Base-by-base conservation (phyloP, 176 grass and related monocot genomes). In the Triticum turgidum region DNA sequence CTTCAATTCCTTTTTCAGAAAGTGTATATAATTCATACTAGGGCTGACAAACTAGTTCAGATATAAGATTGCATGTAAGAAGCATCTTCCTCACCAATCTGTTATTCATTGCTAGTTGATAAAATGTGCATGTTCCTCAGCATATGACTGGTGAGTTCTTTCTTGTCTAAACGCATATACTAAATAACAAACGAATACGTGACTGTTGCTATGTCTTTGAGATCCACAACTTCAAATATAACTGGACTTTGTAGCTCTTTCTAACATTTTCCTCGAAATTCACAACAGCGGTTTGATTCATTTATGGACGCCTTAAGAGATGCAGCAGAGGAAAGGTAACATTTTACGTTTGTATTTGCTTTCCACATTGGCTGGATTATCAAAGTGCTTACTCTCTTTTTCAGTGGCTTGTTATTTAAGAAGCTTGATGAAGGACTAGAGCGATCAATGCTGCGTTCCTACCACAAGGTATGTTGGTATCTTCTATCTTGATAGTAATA, bases 351-450 rank as follows among this genome's bases (percentile, higher is more conserved):
- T 82, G 37, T 41, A 56, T 54, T 61, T 82, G 9, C 65, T 82
- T 77, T 33, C 38, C 15, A 1, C 39, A 59, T 63, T 70, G 38
- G 83, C 45, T 37, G 33, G 61, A 54, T 63, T 63, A 56, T 27
- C 24, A 13, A 73, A 58, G 25, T 54, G 13, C 68, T 89, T 66
- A 88, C 12, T 80, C 44, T 49, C 21, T 73, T 80, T 82, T 58
- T 62, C 87, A 98, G 96, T 73, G 93, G 96, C 11, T 86, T 95
- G 71, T 41, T 82, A 89, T 81, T 94, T 86, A 98, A 96, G 88
- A 98, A 96, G 88, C 96, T 98, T 82, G 96, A 98, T 86, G 95
- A 96, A 94, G 91, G 90, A 81, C 83, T 98, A 71, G 96, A 98
- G 93, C 91, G 86, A 63, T 87, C 93, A 88, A 92, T 98, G 93